Percentiles rank a stretch among this genome's conserved stretches.
Conservation (phyloP, 495 filamentous ascomycete genomes). For the Bathelium albidoporum region DNA sequence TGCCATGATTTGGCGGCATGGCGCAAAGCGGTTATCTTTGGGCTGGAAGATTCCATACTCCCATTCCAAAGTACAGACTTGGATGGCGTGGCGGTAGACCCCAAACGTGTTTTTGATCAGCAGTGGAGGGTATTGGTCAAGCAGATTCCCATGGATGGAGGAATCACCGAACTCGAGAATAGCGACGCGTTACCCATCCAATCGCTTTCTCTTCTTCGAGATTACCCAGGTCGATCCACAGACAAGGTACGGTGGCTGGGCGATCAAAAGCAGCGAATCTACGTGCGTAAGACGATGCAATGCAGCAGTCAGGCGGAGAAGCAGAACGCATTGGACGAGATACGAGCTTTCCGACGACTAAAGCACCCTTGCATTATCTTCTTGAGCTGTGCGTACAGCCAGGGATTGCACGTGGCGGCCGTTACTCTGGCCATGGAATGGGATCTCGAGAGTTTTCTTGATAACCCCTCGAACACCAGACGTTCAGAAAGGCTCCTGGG, state of each 20-base stretch:
- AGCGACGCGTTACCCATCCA: constrained; percentile 21
- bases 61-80: constrained; percentile 19
- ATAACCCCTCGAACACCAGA: constrained; percentile 11
- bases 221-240: not conserved
- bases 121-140: constrained; percentile 24
- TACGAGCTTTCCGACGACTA: constrained; percentile 16
- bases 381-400: constrained; percentile 21
- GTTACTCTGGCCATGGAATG: constrained; percentile 19
- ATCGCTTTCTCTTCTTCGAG: constrained; percentile 13
- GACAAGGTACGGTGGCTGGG: constrained; percentile 20
- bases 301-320: constrained; percentile 16
- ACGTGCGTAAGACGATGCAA: constrained; percentile 20
- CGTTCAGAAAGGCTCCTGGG: constrained; percentile 19
- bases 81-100: constrained; percentile 17
- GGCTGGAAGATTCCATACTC: constrained; percentile 20
- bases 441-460: constrained; percentile 20
- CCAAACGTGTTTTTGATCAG: constrained; percentile 14
- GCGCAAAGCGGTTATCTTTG: constrained; percentile 19
- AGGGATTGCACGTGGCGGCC: constrained; percentile 17
- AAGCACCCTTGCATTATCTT: constrained; percentile 22
- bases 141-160: constrained; percentile 22
- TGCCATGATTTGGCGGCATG: constrained; percentile 23
- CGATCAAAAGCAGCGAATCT: constrained; percentile 15
- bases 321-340: constrained; percentile 15
- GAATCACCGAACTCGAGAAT: constrained; percentile 18